A percentile compares a stretch with the other conserved stretches of the same genome.
phyloP scores from a whole-genome alignment of 345 rosid species.

The Populus davidiana region DNA sequence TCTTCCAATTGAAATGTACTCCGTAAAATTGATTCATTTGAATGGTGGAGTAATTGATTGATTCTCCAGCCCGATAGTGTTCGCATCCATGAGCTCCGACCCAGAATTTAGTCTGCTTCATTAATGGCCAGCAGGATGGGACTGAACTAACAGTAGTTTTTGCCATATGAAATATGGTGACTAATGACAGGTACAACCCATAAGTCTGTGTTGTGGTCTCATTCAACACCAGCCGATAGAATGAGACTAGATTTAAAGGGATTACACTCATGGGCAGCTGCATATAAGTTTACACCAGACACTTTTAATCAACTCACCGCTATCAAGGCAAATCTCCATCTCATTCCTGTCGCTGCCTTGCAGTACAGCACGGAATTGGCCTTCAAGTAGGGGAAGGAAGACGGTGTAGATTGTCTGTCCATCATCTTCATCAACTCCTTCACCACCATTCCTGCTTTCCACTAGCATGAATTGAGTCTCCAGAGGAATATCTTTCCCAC shows the following conservation, averaged over 20 bases:
- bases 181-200: conserved; percentile 18
- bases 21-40: conserved; percentile 29
- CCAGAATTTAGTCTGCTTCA: conserved; percentile 17
- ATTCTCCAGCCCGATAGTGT: conserved; percentile 30
- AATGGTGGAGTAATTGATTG: conserved; percentile 25
- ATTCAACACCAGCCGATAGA: conserved; percentile 20
- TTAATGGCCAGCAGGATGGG: conserved; percentile 12
- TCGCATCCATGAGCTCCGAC: conserved; percentile 31
- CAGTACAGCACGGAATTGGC: conserved; percentile 87
- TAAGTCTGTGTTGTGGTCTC: conserved; percentile 16
- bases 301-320: conserved; percentile 64
- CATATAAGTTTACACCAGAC: conserved; percentile 15
- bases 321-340: conserved; percentile 91
- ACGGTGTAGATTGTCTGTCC: conserved; percentile 67
- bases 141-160: conserved; percentile 20
- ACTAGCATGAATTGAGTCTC: conserved; percentile 95
- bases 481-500: conserved; percentile 87
- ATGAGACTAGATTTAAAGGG: conserved; percentile 19
- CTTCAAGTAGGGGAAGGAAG: conserved; percentile 93
- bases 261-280: conserved; percentile 7
- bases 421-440: conserved; percentile 49
- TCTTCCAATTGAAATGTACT: conserved; percentile 27
- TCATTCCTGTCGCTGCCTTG: conserved; percentile 87
- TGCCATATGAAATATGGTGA: conserved; percentile 11
- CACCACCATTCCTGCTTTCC: conserved; percentile 66